Evolutionary conservation across 345 rosid species (phyloP).

Genomic region (Arabis alpina): DNA sequence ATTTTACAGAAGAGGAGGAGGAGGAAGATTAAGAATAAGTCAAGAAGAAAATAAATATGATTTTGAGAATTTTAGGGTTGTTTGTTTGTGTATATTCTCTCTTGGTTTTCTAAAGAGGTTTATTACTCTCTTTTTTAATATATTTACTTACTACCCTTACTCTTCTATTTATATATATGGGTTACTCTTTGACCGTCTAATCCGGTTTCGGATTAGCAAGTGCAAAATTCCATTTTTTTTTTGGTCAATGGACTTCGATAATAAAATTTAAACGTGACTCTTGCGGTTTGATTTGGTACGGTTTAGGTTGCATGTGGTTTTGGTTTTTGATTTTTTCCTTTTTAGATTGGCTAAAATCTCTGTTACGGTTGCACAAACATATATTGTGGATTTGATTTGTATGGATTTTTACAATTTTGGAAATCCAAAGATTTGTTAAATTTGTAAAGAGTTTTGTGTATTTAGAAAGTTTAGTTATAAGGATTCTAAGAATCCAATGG

Average conservation of each 20-base stretch:
- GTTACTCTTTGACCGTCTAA: constrained; percentile 19
- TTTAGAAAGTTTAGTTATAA: no score
- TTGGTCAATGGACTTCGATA: constrained; percentile 26
- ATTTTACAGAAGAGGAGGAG: background rate
- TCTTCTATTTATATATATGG: constrained; percentile 31
- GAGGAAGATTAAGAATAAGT: constrained; percentile 15
- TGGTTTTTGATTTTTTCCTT: background rate
- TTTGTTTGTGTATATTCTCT: constrained; percentile 13
- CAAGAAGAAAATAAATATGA: constrained; percentile 11
- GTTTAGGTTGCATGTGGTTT: constrained; percentile 39
- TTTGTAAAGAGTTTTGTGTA: no score
- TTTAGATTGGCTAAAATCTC: no score
- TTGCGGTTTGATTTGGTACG: constrained; percentile 28
- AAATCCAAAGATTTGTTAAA: no score
- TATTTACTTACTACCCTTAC: background rate
- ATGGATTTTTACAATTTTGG: no score
- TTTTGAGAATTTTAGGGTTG: constrained; percentile 31
- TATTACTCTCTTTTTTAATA: background rate
- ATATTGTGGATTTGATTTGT: no score
- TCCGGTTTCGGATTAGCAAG: constrained; percentile 27
- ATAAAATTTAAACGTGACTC: constrained; percentile 25
- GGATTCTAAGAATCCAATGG: no score
- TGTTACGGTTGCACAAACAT: no score
- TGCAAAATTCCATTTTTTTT: background rate
- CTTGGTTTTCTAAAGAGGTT: background rate